Evolutionary conservation across 495 filamentous ascomycete genomes (phyloP).

Genomic region (Extremus antarcticus): DNA sequence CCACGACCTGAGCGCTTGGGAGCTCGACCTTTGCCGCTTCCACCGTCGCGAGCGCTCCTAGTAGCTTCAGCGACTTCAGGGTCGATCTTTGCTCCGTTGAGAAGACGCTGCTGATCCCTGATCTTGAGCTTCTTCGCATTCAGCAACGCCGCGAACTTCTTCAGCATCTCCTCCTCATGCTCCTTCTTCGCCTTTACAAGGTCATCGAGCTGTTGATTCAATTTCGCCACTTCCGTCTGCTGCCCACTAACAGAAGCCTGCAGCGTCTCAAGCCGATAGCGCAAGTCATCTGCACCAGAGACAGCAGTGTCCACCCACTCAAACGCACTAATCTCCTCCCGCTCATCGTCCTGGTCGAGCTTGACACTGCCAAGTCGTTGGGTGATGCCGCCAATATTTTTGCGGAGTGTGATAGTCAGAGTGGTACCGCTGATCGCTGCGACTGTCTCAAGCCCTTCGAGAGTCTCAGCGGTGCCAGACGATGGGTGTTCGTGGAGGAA

Average conservation of each 20-base stretch:
- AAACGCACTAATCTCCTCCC: slow-evolving; percentile 53
- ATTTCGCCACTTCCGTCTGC: slow-evolving; percentile 31
- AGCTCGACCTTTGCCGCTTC: slow-evolving; percentile 12
- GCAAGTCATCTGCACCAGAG: slow-evolving; percentile 30
- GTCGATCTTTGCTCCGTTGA: slow-evolving; percentile 51
- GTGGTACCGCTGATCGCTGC: slow-evolving; percentile 26
- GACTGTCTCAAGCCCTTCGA: slow-evolving; percentile 28
- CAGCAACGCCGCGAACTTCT: slow-evolving; percentile 59
- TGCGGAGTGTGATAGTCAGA: slow-evolving; percentile 44
- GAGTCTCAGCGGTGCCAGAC: slow-evolving; percentile 1
- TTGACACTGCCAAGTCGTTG: slow-evolving; percentile 60
- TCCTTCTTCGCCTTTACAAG: slow-evolving; percentile 34
- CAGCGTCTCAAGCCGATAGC: slow-evolving; percentile 39
- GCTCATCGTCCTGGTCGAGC: slow-evolving; percentile 49
- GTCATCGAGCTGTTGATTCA: slow-evolving; percentile 30
- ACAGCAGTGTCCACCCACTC: slow-evolving; percentile 57
- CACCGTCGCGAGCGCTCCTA: neutral
- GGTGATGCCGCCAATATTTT: slow-evolving; percentile 48
- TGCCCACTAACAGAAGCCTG: slow-evolving; percentile 36
- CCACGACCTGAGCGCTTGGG: slow-evolving; percentile 20
- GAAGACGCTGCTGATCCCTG: slow-evolving; percentile 61
- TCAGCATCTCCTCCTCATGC: slow-evolving; percentile 58
- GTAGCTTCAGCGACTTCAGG: slow-evolving; percentile 24
- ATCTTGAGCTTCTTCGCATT: slow-evolving; percentile 93
- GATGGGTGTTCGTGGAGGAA: slow-evolving; percentile 26